Percentiles rank a stretch among this genome's conserved stretches.
Conservation (phyloP, 768 basidiomycete species). For the Tulasnella sp. region DNA sequence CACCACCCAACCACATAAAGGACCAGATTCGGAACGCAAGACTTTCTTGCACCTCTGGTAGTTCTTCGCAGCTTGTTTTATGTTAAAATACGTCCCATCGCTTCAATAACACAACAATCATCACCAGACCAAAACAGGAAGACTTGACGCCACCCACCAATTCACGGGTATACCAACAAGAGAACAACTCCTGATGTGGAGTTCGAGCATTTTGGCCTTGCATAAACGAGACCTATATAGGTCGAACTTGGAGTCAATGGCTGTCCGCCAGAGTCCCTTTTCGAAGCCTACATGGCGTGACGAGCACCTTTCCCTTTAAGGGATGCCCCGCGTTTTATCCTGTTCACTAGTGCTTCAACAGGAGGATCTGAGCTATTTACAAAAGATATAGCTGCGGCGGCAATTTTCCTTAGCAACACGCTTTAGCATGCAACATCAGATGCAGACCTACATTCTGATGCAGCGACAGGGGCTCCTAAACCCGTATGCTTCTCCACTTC, state of each 20-base stretch:
- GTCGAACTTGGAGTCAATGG: too few relatives aligned
- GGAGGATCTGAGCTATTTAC: slow-evolving; percentile 36
- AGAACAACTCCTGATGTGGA: not conserved
- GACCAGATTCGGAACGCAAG: not conserved
- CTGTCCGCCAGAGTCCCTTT: not conserved
- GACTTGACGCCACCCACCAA: too few relatives aligned
- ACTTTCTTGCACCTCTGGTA: slow-evolving; percentile 2
- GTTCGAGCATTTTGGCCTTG: slow-evolving; percentile 6
- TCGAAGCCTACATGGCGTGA: not conserved
- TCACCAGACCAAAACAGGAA: not conserved
- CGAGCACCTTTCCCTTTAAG: not conserved
- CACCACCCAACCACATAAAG: slow-evolving; percentile 10
- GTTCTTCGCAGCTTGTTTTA: not conserved
- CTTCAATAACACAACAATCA: not conserved
- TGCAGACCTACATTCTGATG: slow-evolving; percentile 52
- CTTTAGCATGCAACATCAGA: not conserved
- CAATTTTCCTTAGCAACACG: not conserved
- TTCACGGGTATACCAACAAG: too few relatives aligned
- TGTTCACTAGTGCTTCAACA: slow-evolving; percentile 62
- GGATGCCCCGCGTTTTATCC: slow-evolving; percentile 28
- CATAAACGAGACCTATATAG: not conserved
- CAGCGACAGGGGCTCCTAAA: slow-evolving; percentile 32
- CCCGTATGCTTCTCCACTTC: slow-evolving; percentile 20
- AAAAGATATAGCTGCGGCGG: slow-evolving; percentile 53
- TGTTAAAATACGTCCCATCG: not conserved